phyloP scores from a whole-genome alignment of 2,329 filamentous ascomycete species.

The Fusarium subglutinans region DNA sequence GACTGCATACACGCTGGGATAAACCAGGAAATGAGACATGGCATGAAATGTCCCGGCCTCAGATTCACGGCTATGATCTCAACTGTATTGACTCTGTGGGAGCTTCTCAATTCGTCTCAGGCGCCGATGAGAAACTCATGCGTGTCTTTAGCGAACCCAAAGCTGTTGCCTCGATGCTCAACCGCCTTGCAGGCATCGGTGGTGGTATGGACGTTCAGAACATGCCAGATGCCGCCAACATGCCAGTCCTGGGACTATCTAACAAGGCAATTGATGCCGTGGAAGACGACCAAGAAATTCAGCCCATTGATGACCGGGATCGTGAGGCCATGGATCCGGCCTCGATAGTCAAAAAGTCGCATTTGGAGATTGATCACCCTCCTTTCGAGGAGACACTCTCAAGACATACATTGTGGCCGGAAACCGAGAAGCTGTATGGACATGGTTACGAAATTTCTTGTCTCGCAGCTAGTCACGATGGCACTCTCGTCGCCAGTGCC shows the following conservation, averaged over 20 bases:
- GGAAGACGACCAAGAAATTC: slow-evolving; percentile 60
- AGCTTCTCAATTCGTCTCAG: slow-evolving; percentile 83
- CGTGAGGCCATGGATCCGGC: slow-evolving; percentile 64
- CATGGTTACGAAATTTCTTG: slow-evolving; percentile 97
- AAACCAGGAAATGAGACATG: slow-evolving; percentile 66
- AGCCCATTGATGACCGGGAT: slow-evolving; percentile 57
- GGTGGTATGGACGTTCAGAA: slow-evolving; percentile 49
- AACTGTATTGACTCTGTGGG: slow-evolving; percentile 89
- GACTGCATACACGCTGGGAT: slow-evolving; percentile 84
- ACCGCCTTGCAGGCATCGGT: slow-evolving; percentile 71
- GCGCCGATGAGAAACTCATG: slow-evolving; percentile 97
- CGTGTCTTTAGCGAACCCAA: slow-evolving; percentile 92
- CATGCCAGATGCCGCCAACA: slow-evolving; percentile 89
- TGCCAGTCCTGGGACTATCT: slow-evolving; percentile 92
- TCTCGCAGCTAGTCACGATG: slow-evolving; percentile 79
- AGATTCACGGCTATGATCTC: slow-evolving; percentile 97
- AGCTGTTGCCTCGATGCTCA: slow-evolving; percentile 79
- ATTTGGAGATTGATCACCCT: slow-evolving; percentile 74
- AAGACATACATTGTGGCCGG: slow-evolving; percentile 92
- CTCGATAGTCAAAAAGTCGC: slow-evolving; percentile 65
- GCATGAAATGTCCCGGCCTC: slow-evolving; percentile 95
- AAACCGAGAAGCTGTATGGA: slow-evolving; percentile 95
- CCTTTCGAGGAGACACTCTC: slow-evolving; percentile 91
- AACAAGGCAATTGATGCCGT: slow-evolving; percentile 85
- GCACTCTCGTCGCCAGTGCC: slow-evolving; percentile 83